Percentiles rank a stretch among this genome's conserved stretches.
Evolutionary conservation across 768 basidiomycete genomes (phyloP).

Genomic region (Calocybe indica): DNA sequence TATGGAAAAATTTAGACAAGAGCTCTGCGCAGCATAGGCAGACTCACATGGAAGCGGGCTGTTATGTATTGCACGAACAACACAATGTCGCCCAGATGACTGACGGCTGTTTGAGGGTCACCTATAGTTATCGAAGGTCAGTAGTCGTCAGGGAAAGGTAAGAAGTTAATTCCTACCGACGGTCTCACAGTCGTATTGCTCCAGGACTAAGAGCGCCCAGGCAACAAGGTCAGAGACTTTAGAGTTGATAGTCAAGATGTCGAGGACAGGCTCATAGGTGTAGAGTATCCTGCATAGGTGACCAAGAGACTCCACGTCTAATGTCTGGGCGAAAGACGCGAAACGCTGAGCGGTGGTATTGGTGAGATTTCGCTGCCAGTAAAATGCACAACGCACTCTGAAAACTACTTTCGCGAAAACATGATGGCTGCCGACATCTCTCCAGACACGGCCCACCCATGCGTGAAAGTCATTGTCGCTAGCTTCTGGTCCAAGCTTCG

Average conservation of each 20-base stretch:
- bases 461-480: slow-evolving; percentile 26
- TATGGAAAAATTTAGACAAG: slow-evolving; percentile 18
- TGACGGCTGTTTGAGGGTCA: slow-evolving; percentile 79
- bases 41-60: slow-evolving; percentile 56
- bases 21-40: not conserved
- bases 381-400: slow-evolving; percentile 37
- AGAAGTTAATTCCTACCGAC: slow-evolving; percentile 48
- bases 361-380: not conserved
- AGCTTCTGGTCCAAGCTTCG: slow-evolving; percentile 49
- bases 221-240: slow-evolving; percentile 61
- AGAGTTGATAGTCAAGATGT: slow-evolving; percentile 64
- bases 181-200: slow-evolving; percentile 74
- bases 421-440: slow-evolving; percentile 52
- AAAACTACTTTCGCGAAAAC: slow-evolving; percentile 49
- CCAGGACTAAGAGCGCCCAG: slow-evolving; percentile 53
- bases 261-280: slow-evolving; percentile 51
- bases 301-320: slow-evolving; percentile 66
- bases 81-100: slow-evolving; percentile 74
- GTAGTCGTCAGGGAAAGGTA: not conserved
- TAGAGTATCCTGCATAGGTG: slow-evolving; percentile 65
- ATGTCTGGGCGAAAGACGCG: slow-evolving; percentile 37
- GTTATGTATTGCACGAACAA: slow-evolving; percentile 64
- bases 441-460: slow-evolving; percentile 43
- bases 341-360: slow-evolving; percentile 45
- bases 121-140: slow-evolving; percentile 32